These are phyloP conservation scores for Volutella citrinella DNA, from an alignment of 2,329 filamentous ascomycete genomes.

Conservation along the genomic window DNA sequence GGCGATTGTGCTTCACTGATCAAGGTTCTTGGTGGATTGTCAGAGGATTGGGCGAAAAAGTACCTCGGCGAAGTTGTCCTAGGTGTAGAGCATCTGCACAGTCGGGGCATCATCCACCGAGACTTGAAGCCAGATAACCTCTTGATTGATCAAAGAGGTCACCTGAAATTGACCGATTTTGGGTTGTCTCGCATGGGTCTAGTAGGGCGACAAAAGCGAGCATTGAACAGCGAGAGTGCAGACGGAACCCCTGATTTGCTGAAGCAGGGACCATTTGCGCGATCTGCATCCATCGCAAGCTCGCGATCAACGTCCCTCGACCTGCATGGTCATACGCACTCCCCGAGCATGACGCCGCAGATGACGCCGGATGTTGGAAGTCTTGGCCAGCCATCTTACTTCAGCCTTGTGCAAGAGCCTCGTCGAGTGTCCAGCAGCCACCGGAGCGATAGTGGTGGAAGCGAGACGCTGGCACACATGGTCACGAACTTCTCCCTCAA, in stretches of 20 bases:
- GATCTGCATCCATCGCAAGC: constrained; percentile 80
- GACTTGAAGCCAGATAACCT: constrained; percentile 97
- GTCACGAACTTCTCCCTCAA: constrained; percentile 75
- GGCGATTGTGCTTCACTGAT: constrained; percentile 96
- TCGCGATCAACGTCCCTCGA: constrained; percentile 94
- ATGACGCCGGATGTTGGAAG: constrained; percentile 71
- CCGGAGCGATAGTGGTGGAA: constrained; percentile 89
- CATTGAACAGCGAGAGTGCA: constrained; percentile 69
- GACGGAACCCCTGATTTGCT: constrained; percentile 91
- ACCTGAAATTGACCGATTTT: constrained; percentile 96
- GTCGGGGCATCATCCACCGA: constrained; percentile 90
- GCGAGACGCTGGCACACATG: constrained; percentile 79
- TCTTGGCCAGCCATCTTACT: constrained; percentile 87
- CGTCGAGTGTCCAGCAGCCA: constrained; percentile 69
- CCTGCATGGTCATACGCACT: constrained; percentile 68
- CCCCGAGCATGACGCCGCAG: constrained; percentile 79
- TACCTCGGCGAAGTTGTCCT: constrained; percentile 94
- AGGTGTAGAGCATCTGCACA: constrained; percentile 95
- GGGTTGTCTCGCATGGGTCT: constrained; percentile 96
- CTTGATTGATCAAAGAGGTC: constrained; percentile 93
- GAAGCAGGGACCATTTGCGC: constrained; percentile 86
- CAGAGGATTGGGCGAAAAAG: constrained; percentile 97
- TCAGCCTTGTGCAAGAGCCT: constrained; percentile 69
- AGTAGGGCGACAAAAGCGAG: constrained; percentile 92
- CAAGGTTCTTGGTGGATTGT: constrained; percentile 86